phyloP scores from a whole-genome alignment of 805 yeast species.

The Saccharomycopsis selenospora region DNA sequence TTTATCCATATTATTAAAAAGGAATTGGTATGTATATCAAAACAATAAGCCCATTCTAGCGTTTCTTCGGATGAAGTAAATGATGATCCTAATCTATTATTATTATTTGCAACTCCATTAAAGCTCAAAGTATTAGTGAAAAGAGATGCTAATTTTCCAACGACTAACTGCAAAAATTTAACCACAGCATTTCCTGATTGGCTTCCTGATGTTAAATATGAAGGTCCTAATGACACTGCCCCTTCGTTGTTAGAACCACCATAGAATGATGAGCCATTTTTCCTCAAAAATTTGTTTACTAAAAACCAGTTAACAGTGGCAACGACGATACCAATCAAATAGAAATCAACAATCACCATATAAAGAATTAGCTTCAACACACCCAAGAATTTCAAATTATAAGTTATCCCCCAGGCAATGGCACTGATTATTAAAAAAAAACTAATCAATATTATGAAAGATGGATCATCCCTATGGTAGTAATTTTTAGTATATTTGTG shows the following conservation, averaged over 20 bases:
- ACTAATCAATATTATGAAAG: conserved; percentile 70
- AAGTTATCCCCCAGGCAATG: conserved; percentile 84
- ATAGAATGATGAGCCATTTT: conserved; percentile 26
- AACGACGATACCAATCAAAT: conserved; percentile 57
- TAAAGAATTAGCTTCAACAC: conserved; percentile 62
- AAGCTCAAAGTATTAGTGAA: neutral
- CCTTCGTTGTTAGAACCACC: neutral
- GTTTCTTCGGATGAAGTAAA: conserved; percentile 29
- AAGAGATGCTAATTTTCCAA: neutral
- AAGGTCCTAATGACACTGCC: neutral
- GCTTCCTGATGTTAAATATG: neutral
- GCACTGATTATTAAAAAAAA: conserved; percentile 65
- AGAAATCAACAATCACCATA: conserved; percentile 81
- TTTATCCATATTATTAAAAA: conserved; percentile 72
- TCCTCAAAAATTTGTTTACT: conserved; percentile 55
- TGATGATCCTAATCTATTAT: conserved; percentile 24
- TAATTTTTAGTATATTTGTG: conserved; percentile 71
- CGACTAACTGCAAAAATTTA: neutral
- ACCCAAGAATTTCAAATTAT: conserved; percentile 54
- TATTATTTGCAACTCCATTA: conserved; percentile 22
- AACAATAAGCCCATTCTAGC: conserved; percentile 91
- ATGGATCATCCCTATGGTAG: conserved; percentile 91
- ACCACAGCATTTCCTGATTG: neutral
- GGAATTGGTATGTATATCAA: conserved; percentile 91
- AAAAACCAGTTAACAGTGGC: conserved; percentile 70